Base-by-base conservation (phyloP, 2,329 filamentous ascomycete species). In the Zasmidium angulare region DNA sequence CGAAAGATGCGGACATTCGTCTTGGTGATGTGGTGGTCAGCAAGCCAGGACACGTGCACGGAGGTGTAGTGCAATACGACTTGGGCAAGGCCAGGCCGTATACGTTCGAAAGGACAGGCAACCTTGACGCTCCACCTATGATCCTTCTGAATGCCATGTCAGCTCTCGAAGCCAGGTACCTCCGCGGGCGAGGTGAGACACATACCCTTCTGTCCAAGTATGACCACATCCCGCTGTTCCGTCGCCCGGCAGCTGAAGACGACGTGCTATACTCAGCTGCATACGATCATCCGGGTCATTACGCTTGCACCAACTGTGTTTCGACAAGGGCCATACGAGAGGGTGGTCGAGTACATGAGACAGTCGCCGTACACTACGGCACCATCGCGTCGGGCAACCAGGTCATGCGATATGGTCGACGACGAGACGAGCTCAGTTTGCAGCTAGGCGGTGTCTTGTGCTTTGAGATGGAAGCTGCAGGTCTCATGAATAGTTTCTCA, bases 401-500 rank as follows among this genome's bases (percentile, higher is more conserved):
- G 7, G 50, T 69, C 11, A 62, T 72, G 56, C 62, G 64, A 43
- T 46, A 64, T 23, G 55, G 6, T 2, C 3, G 11, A 1, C 29
- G 50, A 22, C 40, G 58, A 4, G 58, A 60, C 19, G n/a, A 50
- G 4, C 46, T 65, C 29, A 50, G 47, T 20, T 47, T 36, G 7
- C 43, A 49, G 11, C 17, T 53, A 17, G 26, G 43, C 17, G 56
- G 51, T 10, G 53, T 60, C 2, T 21, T 69, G 2, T 68, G 67
- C 50, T 68, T 69, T 51, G 68, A 69, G 57, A 69, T 68, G 68
- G 64, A 69, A 23, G 66, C 66, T 7, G 68, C 68, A 4, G 65
- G 63, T 3, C 36, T 69, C 12, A 65, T 64, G 57, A 53, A 68
- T 53, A 59, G 51, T n/a, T 66, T 69, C 50, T 60, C 60, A 10